phyloP scores from a whole-genome alignment of 352 stramenopile species.

The Globisporangium iwayamae region DNA sequence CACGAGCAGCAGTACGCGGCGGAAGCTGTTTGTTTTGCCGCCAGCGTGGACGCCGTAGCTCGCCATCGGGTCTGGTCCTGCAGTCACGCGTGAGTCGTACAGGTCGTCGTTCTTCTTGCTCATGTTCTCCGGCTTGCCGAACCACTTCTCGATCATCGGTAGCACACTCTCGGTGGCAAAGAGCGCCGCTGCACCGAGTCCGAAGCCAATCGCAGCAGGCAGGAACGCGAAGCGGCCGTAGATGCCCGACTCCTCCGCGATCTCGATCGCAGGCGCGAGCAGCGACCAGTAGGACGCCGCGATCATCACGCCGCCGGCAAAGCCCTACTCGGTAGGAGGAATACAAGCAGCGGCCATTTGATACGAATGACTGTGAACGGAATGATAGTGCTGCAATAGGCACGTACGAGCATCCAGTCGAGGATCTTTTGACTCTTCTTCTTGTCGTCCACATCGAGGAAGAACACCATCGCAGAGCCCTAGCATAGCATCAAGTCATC shows the following conservation, averaged over 20 bases:
- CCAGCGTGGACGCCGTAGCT: constrained; percentile 24
- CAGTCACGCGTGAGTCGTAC: constrained; percentile 17
- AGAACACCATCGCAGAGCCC: constrained; percentile 75
- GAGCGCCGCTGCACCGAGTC: constrained; percentile 64
- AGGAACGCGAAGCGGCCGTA: constrained; percentile 83
- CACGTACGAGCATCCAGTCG: constrained; percentile 67
- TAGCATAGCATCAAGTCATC: constrained; percentile 11
- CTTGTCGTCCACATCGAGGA: constrained; percentile 78
- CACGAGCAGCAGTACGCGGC: constrained; percentile 80
- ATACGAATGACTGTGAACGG: too few species aligned
- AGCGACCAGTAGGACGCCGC: constrained; percentile 89
- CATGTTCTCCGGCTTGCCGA: constrained; percentile 36
- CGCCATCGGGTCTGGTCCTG: constrained; percentile 23
- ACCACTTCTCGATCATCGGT: constrained; percentile 48
- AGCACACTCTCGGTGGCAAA: constrained; percentile 72
- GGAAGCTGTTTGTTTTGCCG: constrained; percentile 39
- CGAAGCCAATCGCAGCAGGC: constrained; percentile 81
- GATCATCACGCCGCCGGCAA: constrained; percentile 88
- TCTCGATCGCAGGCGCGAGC: constrained; percentile 83
- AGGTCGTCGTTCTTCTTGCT: constrained; percentile 52
- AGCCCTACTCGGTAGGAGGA: constrained; percentile 35
- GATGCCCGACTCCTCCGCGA: constrained; percentile 73
- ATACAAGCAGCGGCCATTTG: not conserved
- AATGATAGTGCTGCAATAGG: too few species aligned
- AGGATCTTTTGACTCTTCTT: constrained; percentile 77